Evolutionary conservation across 2,329 filamentous ascomycete species (phyloP).

Genomic region (Plectosphaerella sp.): DNA sequence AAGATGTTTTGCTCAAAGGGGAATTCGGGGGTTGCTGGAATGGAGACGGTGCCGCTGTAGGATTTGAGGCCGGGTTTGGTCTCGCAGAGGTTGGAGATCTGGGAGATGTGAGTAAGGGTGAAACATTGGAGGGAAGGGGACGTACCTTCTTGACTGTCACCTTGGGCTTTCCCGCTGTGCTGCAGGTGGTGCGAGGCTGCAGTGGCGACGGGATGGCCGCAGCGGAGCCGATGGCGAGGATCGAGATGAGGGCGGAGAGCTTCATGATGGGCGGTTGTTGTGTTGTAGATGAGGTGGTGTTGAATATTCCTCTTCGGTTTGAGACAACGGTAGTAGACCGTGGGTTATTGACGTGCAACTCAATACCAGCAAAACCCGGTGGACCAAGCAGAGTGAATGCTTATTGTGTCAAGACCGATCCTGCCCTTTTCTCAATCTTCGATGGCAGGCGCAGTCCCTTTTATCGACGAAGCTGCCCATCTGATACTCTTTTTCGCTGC

Average conservation of each 20-base stretch:
- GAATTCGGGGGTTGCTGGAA: conserved; percentile 34
- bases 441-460: too few relatives aligned
- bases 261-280: background rate
- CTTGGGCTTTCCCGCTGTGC: background rate
- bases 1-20: conserved; percentile 8
- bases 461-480: too few relatives aligned
- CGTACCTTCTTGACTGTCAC: background rate
- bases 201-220: background rate
- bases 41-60: conserved; percentile 59
- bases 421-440: too few relatives aligned
- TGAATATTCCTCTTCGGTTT: background rate
- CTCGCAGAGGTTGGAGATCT: conserved; percentile 35
- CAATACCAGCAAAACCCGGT: too few relatives aligned
- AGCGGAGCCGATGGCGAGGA: background rate
- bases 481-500: too few relatives aligned
- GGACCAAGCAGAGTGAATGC: too few relatives aligned
- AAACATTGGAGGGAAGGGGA: background rate
- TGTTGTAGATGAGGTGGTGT: background rate
- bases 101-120: background rate
- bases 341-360: too few relatives aligned
- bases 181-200: background rate
- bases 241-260: background rate
- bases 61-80: conserved; percentile 55
- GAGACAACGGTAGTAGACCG: too few relatives aligned
- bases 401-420: too few relatives aligned